These are phyloP conservation scores for Rhodomyrtus psidioides DNA, from an alignment of 441 rosid species.

Conservation along the genomic window DNA sequence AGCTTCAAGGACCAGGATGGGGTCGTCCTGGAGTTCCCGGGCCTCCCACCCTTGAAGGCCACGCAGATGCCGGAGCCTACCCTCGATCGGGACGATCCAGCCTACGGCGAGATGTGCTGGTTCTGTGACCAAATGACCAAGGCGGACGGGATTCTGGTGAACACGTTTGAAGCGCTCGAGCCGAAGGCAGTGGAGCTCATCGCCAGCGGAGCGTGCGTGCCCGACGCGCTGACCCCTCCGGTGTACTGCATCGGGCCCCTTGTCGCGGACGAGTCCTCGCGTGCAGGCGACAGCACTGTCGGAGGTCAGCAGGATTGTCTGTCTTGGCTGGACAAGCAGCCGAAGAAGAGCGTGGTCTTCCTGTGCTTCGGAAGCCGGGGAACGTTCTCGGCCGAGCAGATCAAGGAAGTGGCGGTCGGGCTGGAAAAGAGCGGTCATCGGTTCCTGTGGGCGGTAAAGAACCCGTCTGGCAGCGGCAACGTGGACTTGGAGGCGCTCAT, in stretches of 20 bases:
- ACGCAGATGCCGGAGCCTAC: conserved; percentile 18
- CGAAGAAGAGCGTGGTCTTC: no score
- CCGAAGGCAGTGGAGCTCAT: conserved; percentile 18
- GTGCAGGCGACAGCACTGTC: not conserved
- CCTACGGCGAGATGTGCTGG: conserved; percentile 13
- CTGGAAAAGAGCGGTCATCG: no score
- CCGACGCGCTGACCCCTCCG: conserved; percentile 14
- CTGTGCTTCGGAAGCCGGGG: no score
- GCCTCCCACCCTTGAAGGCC: conserved; percentile 31
- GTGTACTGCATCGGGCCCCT: conserved; percentile 38
- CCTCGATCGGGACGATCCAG: conserved; percentile 14
- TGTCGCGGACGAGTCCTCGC: not conserved
- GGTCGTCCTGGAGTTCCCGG: conserved; percentile 17
- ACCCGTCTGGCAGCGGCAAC: no score
- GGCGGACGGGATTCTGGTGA: conserved; percentile 39
- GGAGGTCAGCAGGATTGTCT: conserved; percentile 13
- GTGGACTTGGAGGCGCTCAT: no score
- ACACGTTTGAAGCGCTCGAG: conserved; percentile 42
- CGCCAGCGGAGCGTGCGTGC: conserved; percentile 16
- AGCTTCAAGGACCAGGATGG: conserved; percentile 22
- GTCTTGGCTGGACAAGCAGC: conserved; percentile 39
- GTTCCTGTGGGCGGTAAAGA: no score
- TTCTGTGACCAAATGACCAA: conserved; percentile 13
- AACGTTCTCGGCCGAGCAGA: no score
- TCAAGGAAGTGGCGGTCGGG: no score